phyloP scores from a whole-genome alignment of 1,139 yeast species.

The Diutina pseudorugosa region DNA sequence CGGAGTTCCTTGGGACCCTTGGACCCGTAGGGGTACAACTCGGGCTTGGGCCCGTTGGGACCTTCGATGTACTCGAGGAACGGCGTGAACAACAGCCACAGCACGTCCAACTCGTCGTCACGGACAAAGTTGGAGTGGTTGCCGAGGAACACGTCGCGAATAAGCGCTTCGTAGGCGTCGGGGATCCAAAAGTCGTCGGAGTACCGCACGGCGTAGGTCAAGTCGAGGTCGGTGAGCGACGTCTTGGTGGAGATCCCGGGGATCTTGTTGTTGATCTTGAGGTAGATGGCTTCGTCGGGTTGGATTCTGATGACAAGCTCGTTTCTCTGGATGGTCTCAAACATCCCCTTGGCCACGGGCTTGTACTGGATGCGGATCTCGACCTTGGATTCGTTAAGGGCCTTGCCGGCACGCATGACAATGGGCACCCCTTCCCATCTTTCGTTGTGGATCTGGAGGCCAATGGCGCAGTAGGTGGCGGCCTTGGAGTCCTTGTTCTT shows the following conservation, averaged over 20 bases:
- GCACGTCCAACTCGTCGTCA: slow-evolving; percentile 90
- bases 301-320: slow-evolving; percentile 90
- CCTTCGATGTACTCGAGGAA: slow-evolving; percentile 70
- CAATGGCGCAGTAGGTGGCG: slow-evolving; percentile 85
- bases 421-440: slow-evolving; percentile 99
- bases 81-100: slow-evolving; percentile 93
- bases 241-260: slow-evolving; percentile 84
- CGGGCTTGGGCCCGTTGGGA: slow-evolving; percentile 50
- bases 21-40: slow-evolving; percentile 74
- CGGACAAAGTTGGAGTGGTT: slow-evolving; percentile 96
- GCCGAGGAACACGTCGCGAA: slow-evolving; percentile 81
- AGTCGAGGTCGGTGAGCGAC: slow-evolving; percentile 78
- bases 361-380: slow-evolving; percentile 91
- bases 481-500: slow-evolving; percentile 59
- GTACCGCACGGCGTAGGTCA: slow-evolving; percentile 75
- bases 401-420: slow-evolving; percentile 93
- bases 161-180: slow-evolving; percentile 93
- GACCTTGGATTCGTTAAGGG: slow-evolving; percentile 82
- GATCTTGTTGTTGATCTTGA: slow-evolving; percentile 83
- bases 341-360: slow-evolving; percentile 74
- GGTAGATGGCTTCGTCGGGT: slow-evolving; percentile 87
- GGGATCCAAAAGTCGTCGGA: slow-evolving; percentile 84
- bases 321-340: slow-evolving; percentile 72
- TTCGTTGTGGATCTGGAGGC: slow-evolving; percentile 70
- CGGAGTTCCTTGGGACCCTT: slow-evolving; percentile 71